These are phyloP conservation scores for Diversispora epigaea DNA, from an alignment of 192 early-diverging fungal species.

Conservation along the genomic window DNA sequence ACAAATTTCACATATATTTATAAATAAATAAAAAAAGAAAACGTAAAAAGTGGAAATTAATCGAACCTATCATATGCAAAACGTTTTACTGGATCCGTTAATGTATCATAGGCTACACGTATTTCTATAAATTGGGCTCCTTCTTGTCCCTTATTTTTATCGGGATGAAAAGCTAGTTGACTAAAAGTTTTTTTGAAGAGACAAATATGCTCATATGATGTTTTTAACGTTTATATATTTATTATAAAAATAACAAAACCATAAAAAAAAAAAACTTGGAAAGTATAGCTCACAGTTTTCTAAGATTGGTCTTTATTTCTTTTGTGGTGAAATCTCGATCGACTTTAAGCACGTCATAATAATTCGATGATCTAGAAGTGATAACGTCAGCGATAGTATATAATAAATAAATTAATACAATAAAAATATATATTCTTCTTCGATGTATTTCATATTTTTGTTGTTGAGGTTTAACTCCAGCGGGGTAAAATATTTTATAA, in stretches of 20 bases:
- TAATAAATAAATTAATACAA: conserved; percentile 42
- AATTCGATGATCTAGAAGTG: conserved; percentile 35
- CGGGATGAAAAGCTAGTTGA: conserved; percentile 31
- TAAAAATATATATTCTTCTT: conserved; percentile 44
- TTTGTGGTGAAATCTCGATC: conserved; percentile 37
- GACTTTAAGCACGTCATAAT: conserved; percentile 43
- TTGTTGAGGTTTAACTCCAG: conserved; percentile 37
- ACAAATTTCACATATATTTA: background rate
- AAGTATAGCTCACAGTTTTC: conserved; percentile 44
- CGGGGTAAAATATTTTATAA: conserved; percentile 42
- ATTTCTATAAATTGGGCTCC: conserved; percentile 34
- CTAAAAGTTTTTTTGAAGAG: background rate
- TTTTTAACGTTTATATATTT: background rate
- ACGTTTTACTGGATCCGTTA: conserved; percentile 39
- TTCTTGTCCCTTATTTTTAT: conserved; percentile 22
- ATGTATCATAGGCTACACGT: conserved; percentile 39
- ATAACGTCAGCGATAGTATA: conserved; percentile 47
- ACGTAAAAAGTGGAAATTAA: background rate
- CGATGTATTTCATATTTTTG: conserved; percentile 41
- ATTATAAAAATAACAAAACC: background rate
- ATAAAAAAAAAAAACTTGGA: too few relatives aligned
- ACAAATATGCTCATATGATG: background rate
- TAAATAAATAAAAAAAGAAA: too few relatives aligned
- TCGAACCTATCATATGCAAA: conserved; percentile 40
- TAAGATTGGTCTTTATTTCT: conserved; percentile 41